Percentiles rank a stretch among this genome's conserved stretches.
Evolutionary conservation across 2,329 filamentous ascomycete genomes (phyloP).

Genomic region (Truncatella angustata): DNA sequence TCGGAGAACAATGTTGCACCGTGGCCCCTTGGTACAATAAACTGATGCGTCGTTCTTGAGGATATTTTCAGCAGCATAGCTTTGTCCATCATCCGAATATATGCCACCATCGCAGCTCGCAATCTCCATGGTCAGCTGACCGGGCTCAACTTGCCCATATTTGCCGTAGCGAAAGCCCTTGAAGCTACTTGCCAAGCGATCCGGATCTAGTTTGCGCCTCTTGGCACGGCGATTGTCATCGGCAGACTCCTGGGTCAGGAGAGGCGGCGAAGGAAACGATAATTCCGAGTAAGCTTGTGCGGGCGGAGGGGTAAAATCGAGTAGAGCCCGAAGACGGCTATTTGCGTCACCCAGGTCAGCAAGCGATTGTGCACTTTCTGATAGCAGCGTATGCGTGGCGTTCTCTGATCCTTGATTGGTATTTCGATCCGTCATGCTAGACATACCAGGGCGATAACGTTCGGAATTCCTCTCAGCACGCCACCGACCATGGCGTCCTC

Average conservation of each 20-base stretch:
- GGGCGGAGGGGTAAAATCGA: constrained; percentile 21
- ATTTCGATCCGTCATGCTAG: background rate
- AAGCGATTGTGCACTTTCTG: constrained; percentile 10
- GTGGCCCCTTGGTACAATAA: constrained; percentile 85
- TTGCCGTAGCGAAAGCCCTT: constrained; percentile 75
- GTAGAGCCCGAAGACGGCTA: constrained; percentile 21
- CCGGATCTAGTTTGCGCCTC: constrained; percentile 68
- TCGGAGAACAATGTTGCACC: constrained; percentile 81
- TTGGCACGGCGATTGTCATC: constrained; percentile 53
- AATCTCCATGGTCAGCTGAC: constrained; percentile 80
- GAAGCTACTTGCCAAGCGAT: constrained; percentile 48
- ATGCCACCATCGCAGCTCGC: constrained; percentile 84
- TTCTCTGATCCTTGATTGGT: background rate
- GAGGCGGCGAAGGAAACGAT: constrained; percentile 22
- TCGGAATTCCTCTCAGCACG: constrained; percentile 19
- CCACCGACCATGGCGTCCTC: constrained; percentile 16
- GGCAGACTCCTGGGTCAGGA: constrained; percentile 21
- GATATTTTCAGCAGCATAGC: constrained; percentile 75
- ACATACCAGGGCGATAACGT: constrained; percentile 4
- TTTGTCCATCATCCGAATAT: constrained; percentile 56
- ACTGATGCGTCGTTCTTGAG: constrained; percentile 79
- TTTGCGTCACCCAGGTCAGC: constrained; percentile 16
- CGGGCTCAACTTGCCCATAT: constrained; percentile 83
- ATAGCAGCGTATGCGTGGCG: background rate
- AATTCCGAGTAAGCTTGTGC: constrained; percentile 21